These are phyloP conservation scores for Trametes polyzona DNA, from an alignment of 1,284 basidiomycete species.

Conservation along the genomic window DNA sequence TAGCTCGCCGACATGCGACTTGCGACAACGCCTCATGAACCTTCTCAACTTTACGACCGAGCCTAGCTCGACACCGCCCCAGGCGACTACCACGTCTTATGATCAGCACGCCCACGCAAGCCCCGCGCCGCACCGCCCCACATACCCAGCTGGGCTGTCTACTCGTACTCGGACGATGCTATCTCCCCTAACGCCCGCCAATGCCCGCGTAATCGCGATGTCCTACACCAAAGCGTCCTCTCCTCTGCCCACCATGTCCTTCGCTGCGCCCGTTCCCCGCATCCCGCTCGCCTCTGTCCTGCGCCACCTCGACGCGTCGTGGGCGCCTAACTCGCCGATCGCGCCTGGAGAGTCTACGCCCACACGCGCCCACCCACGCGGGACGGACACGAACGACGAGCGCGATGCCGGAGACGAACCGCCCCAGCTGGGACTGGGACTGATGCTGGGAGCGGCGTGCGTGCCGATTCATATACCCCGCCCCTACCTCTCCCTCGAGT, in stretches of 20 bases:
- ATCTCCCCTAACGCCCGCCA: slow-evolving; percentile 16
- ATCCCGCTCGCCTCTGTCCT: slow-evolving; percentile 18
- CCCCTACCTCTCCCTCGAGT: not conserved
- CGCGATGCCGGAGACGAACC: not conserved
- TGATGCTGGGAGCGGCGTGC: slow-evolving; percentile 15
- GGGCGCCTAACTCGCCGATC: slow-evolving; percentile 15
- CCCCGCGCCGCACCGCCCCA: slow-evolving; percentile 12
- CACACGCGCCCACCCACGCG: not conserved
- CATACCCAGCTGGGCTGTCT: slow-evolving; percentile 11
- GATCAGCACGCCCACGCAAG: slow-evolving; percentile 7
- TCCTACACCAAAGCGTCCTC: slow-evolving; percentile 9
- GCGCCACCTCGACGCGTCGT: slow-evolving; percentile 14
- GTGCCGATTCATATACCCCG: slow-evolving; percentile 15
- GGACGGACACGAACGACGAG: slow-evolving; percentile 1
- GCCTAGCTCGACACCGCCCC: slow-evolving; percentile 12
- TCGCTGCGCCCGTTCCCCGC: slow-evolving; percentile 22
- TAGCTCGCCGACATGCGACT: slow-evolving; percentile 20
- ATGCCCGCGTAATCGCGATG: slow-evolving; percentile 14
- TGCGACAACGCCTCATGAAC: slow-evolving; percentile 16
- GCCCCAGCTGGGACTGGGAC: slow-evolving; percentile 11
- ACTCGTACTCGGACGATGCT: slow-evolving; percentile 15
- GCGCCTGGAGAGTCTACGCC: slow-evolving; percentile 1
- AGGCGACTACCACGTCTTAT: slow-evolving; percentile 5
- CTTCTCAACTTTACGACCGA: slow-evolving; percentile 15
- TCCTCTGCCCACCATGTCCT: slow-evolving; percentile 18